Evolutionary conservation across 2,329 filamentous ascomycete genomes (phyloP).

Genomic region (Harringtonia lauricola): DNA sequence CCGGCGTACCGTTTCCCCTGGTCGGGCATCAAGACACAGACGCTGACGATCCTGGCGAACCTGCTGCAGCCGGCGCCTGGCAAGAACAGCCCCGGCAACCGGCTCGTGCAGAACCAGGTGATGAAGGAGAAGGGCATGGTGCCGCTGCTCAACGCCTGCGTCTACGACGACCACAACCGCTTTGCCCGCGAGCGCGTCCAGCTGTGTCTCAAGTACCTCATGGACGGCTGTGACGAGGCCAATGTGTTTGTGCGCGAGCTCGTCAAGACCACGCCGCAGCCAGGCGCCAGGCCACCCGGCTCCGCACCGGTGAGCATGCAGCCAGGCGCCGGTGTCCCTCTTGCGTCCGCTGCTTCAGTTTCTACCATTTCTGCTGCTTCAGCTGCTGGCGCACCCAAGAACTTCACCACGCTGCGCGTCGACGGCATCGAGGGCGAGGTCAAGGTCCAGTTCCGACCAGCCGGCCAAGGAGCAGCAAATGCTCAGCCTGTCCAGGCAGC

Average conservation of each 20-base stretch:
- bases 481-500: constrained; percentile 4
- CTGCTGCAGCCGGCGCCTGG: constrained; percentile 72
- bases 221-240: constrained; percentile 64
- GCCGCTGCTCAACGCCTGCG: constrained; percentile 77
- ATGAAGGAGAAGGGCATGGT: constrained; percentile 78
- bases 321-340: constrained; percentile 8
- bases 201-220: constrained; percentile 74
- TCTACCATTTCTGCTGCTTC: background rate
- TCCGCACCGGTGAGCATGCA: too few species aligned
- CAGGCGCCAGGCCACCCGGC: constrained; percentile 10
- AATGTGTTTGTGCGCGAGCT: constrained; percentile 60
- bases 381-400: background rate
- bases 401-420: constrained; percentile 32
- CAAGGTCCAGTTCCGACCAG: constrained; percentile 36
- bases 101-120: constrained; percentile 78
- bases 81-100: constrained; percentile 49
- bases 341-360: constrained; percentile 14
- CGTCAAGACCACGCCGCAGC: constrained; percentile 21
- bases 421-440: constrained; percentile 47
- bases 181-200: constrained; percentile 89
- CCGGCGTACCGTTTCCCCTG: constrained; percentile 53
- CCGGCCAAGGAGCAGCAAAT: too few species aligned
- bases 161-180: constrained; percentile 85
- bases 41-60: constrained; percentile 80
- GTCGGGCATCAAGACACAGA: constrained; percentile 78